Evolutionary conservation across 2,329 filamentous ascomycete genomes (phyloP), one percentile per base, ranked within the genome.

Genomic region (Berkeleyomyces basicola): DNA sequence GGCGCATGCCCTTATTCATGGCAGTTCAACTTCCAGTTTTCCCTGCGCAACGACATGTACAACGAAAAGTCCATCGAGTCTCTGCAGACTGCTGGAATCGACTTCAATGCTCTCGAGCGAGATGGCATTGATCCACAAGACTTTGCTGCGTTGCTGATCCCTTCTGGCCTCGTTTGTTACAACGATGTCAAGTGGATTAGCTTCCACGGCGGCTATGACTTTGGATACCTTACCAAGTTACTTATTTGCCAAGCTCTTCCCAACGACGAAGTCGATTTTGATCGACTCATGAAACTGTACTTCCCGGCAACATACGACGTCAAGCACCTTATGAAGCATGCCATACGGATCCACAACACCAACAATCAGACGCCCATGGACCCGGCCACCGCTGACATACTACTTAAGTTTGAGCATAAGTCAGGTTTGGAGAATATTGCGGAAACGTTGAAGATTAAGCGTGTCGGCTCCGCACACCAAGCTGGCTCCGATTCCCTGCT

Each of bases 11-110:
- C 89, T 14, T 95, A 88, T 71, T 95, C 92, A 16, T 99, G 93
- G 93, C 92, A 96, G 68, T 99, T 99, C 80, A 97, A 99, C 78
- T 99, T 99, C 75, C 87, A 91, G 69, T 99, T 97, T 74, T 93
- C 90, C 1, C 79, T 96, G 7, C 88, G 93, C 67, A 84, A 92
- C 46, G 93, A 99, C 74, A 99, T 99, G 93, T 97, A 95, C 75
- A 93, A 95, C 66, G 87, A 96, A 71, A 87, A 90, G 64, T 96
- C 90, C 14, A 96, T 96, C 67, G 87, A 93, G 67, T 90, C 95
- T 68, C 81, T 97, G 23, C 86, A 90, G 68, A 86, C 89, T 69
- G 89, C 90, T 1, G 93, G 93, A n/a, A 91, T 96, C 66, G 90
- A 97, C 72, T 96, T 99, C 67, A 79, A 82, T 61, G 81, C 85